Evolutionary conservation across 805 yeast species (phyloP), one percentile per base, ranked within the genome.

Genomic region (Hanseniaspora vineae): DNA sequence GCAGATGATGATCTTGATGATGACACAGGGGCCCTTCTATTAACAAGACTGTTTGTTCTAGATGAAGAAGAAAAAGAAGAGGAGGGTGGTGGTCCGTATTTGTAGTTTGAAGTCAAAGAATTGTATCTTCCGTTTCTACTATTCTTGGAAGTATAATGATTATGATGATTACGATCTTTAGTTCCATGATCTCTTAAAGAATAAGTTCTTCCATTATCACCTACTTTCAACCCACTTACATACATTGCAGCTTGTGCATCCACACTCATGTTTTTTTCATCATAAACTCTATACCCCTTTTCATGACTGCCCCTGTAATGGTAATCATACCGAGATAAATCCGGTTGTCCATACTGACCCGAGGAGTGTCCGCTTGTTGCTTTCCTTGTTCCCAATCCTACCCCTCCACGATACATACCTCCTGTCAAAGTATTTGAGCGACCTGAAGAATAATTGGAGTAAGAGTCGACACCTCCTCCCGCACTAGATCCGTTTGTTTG

Each of bases 321-420:
- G 20, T 48, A 48, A 32, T 48, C 50, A 18, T 48, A 48, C 37
- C 50, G 42, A 10, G 50, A 48, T n/a, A 48, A 31, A 37, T 48
- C 50, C 6, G 50, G 50, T 13, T 20, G 42, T 9, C 45, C 17
- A 20, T 35, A 44, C 5, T 23, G 14, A 40, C 29, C 31, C 29
- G 29, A 23, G 29, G 29, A 4, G 29, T 23, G 29, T 23, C 29
- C 8, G 4, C 29, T 8, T 23, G 29, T 23, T 23, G 8, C 29
- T 23, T 8, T 5, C 4, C 29, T 4, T 23, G 29, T 23, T 23
- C 29, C 29, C 8, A 8, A 4, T 23, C 29, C 29, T 23, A 4
- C 29, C 8, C 8, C 8, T 23, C 29, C 29, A 23, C 29, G 4
- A 23, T 23, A 23, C 29, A 23, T 23, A 23, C 8, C 8, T 4